A percentile compares a stretch with the other conserved stretches of the same genome.
phyloP scores from a whole-genome alignment of 2,329 filamentous ascomycete genomes.

The Phoma sp. region DNA sequence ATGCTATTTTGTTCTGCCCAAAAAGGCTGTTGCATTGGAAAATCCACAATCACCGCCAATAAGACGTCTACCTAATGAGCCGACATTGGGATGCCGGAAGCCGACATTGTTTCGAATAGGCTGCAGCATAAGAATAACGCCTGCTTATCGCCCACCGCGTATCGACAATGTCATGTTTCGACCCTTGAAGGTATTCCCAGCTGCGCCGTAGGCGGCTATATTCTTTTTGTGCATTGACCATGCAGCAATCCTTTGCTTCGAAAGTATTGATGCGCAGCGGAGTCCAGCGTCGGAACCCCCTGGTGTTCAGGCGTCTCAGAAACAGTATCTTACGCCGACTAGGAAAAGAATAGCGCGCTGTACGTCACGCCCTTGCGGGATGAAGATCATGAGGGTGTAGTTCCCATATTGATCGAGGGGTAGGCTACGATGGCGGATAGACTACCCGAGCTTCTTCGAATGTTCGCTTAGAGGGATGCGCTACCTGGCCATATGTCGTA shows the following conservation, averaged over 20 bases:
- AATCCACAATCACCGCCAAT: no score
- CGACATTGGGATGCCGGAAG: no score
- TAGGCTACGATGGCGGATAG: conserved; percentile 2
- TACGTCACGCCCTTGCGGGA: no score
- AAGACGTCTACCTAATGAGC: no score
- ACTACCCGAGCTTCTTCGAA: neutral
- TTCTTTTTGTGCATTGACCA: neutral
- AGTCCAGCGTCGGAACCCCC: conserved; percentile 1
- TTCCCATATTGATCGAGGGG: neutral
- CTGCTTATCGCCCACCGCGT: neutral
- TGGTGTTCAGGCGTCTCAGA: conserved; percentile 2
- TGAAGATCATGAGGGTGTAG: no score
- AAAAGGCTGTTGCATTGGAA: no score
- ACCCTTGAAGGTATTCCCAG: neutral
- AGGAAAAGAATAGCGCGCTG: no score
- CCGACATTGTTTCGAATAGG: no score
- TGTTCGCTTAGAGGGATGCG: neutral
- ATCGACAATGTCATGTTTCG: neutral
- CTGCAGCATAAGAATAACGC: neutral
- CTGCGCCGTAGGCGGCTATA: neutral
- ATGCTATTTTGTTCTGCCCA: no score
- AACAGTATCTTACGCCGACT: neutral
- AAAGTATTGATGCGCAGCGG: neutral
- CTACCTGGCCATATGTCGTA: conserved; percentile 1
- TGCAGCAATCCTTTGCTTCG: neutral